Evolutionary conservation across 2,329 filamentous ascomycete species (phyloP), one percentile per base, ranked within the genome.

Genomic region (Colletotrichum tropicale): DNA sequence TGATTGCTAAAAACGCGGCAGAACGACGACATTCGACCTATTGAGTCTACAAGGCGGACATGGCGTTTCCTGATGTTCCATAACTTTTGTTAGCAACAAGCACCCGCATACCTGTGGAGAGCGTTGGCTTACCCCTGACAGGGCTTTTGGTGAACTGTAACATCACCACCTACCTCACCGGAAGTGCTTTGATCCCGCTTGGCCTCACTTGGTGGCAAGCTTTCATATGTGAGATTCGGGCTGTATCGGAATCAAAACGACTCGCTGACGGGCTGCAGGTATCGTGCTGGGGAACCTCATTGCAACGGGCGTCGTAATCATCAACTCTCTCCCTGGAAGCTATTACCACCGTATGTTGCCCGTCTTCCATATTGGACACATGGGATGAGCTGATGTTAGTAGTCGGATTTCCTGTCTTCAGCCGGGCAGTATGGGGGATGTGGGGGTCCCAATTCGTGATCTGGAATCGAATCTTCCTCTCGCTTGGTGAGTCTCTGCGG

Each of bases 21-120:
- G 84, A 90, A 90, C 78, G 84, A 89, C 76, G 88, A 90, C 78
- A 87, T 89, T 71, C 86, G 87, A 4, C 88, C 88, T 12, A 85
- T 88, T 32, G 86, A 87, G 74, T 79, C 82, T 2, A 83, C 78
- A 58, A 81, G 86, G 58, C 82, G 86, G 18, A 88, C 85, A 7
- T 89, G 86, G 87, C 83, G 81, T 6, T 84, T 83, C 30, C 79
- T 84, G 74, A 84, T 85, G 5, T 89, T 85, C 60, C 84, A 87
- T 77, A 87, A 87, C 78, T 87, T 83, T 67, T 88, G 87, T 87
- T 78, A 32, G 81, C 58, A 13, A 24, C 24, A 24, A 24, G 24
- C 24, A 24, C 24, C 24, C 24, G 4, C 24, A 24, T 24, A 24
- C 24, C 24, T 3, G 24, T 24, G 24, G 15, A 24, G 6, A 21